phyloP scores from a whole-genome alignment of 192 early-diverging fungal genomes.

The Backusella mclennaniae region DNA sequence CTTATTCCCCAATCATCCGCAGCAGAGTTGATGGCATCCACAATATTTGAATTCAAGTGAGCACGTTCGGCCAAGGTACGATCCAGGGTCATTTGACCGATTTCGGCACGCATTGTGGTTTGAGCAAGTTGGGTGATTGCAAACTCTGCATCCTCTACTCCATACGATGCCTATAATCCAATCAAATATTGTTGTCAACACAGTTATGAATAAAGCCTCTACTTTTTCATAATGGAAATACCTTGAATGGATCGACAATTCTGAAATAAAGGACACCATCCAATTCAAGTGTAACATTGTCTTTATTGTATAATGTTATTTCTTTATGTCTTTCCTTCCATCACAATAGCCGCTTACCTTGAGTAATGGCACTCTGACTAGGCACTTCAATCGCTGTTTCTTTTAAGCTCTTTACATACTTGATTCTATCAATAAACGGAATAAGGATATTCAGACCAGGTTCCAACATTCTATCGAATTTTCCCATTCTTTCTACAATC shows the following conservation, averaged over 20 bases:
- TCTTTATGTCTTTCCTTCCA: neutral
- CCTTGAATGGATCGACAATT: conserved; percentile 90
- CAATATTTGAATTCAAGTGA: conserved; percentile 90
- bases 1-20: conserved; percentile 95
- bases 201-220: neutral
- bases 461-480: conserved; percentile 79
- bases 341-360: conserved; percentile 43
- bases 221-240: conserved; percentile 8
- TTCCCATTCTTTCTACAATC: conserved; percentile 96
- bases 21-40: conserved; percentile 91
- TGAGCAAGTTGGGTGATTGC: conserved; percentile 97
- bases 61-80: conserved; percentile 92
- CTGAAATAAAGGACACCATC: conserved; percentile 97
- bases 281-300: conserved; percentile 94
- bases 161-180: conserved; percentile 71
- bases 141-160: conserved; percentile 93
- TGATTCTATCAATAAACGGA: conserved; percentile 85
- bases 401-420: conserved; percentile 93
- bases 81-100: conserved; percentile 97
- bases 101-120: conserved; percentile 98
- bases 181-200: neutral
- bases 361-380: conserved; percentile 87
- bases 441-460: conserved; percentile 90
- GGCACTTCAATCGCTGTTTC: conserved; percentile 94
- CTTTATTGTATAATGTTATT: conserved; percentile 35